phyloP scores from a whole-genome alignment of 805 yeast genomes.

The Zygosaccharomyces kombuchaensis region DNA sequence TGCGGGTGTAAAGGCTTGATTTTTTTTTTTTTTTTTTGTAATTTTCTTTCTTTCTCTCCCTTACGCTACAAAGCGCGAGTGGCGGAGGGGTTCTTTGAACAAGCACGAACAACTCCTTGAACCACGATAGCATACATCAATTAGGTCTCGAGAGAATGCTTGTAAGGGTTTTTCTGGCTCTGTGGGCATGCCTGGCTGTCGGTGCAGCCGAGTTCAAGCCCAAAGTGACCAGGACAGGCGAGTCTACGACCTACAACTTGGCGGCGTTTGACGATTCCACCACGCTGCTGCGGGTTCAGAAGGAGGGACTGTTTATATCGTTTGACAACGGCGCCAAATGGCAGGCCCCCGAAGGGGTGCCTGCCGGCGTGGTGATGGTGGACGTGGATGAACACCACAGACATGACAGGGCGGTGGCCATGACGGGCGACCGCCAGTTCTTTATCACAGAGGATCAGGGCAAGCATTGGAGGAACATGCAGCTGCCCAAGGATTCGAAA shows the following conservation, averaged over 20 bases:
- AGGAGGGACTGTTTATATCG: conserved; percentile 36
- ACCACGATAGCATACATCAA: too few species aligned
- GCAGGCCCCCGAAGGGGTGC: conserved; percentile 23
- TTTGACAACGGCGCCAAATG: conserved; percentile 50
- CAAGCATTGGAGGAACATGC: conserved; percentile 22
- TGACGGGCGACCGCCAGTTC: not conserved
- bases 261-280: conserved; percentile 50
- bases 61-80: too few species aligned
- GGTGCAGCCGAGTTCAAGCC: conserved; percentile 17
- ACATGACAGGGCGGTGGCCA: conserved; percentile 21
- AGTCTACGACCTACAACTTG: conserved; percentile 5
- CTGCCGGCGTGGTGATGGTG: conserved; percentile 4
- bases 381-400: conserved; percentile 16
- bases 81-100: too few species aligned
- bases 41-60: too few species aligned
- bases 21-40: not conserved
- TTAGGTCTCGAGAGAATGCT: not conserved
- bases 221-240: conserved; percentile 12
- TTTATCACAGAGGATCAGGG: conserved; percentile 31
- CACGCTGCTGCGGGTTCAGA: conserved; percentile 36
- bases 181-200: conserved; percentile 2
- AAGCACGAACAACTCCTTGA: too few species aligned
- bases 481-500: not conserved
- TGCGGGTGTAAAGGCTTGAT: too few species aligned
- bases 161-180: not conserved